phyloP scores from a whole-genome alignment of 78 protist genomes.

The Dictyostelium purpureum region DNA sequence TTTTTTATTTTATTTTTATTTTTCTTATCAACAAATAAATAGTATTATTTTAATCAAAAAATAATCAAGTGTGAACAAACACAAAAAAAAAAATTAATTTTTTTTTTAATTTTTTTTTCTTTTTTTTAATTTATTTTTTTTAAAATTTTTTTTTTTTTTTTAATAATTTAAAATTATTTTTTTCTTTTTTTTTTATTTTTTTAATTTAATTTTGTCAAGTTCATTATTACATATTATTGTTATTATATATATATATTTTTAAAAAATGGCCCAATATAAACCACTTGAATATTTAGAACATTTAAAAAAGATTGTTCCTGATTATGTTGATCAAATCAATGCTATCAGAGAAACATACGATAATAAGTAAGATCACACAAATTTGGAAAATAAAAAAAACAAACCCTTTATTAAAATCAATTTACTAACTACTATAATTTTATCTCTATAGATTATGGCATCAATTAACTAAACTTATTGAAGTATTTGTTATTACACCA shows the following conservation, averaged over 20 bases:
- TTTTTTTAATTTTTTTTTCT: not conserved
- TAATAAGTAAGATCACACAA: conserved; percentile 18
- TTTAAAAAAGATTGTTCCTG: conserved; percentile 14
- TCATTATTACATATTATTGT: not conserved
- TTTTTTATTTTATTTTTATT: too few species aligned
- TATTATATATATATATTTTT: not conserved
- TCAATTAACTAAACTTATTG: conserved; percentile 66
- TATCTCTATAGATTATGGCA: conserved; percentile 59
- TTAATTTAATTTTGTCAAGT: not conserved
- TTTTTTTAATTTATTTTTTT: not conserved
- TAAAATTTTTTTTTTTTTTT: not conserved
- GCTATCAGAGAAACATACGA: conserved; percentile 21
- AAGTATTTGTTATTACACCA: conserved; percentile 29
- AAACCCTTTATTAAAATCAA: not conserved
- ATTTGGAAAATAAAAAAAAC: not conserved
- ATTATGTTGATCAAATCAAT: conserved; percentile 5
- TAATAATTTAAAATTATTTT: not conserved
- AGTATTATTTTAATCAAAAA: not conserved
- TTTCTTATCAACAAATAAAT: too few species aligned
- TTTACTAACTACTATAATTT: not conserved
- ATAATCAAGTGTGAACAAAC: not conserved
- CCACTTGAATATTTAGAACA: conserved; percentile 58
- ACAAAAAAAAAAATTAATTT: too few species aligned
- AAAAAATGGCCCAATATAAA: conserved; percentile 18
- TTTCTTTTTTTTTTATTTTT: conserved; percentile 19